Evolutionary conservation across 2,329 filamentous ascomycete genomes (phyloP).

Genomic region (Aspergillus caelatus): DNA sequence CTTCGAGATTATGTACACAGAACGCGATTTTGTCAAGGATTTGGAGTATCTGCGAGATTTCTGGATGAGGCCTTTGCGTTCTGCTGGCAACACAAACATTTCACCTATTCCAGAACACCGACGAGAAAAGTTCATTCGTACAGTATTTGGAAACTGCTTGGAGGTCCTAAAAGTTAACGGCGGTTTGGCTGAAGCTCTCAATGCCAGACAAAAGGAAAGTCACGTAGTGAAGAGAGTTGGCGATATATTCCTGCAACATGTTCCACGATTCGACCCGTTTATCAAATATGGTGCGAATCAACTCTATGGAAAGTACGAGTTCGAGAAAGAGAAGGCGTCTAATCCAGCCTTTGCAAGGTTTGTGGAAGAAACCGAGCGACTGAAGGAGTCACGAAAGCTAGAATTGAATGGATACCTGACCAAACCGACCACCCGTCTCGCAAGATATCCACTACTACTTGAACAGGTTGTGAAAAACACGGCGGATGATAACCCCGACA

Average conservation of each 20-base stretch:
- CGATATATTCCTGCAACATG: slow-evolving; percentile 91
- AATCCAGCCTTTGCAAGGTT: slow-evolving; percentile 87
- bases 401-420: slow-evolving; percentile 97
- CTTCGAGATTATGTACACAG: slow-evolving; percentile 97
- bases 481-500: slow-evolving; percentile 84
- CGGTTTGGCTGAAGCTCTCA: slow-evolving; percentile 82
- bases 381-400: slow-evolving; percentile 94
- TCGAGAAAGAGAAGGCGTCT: slow-evolving; percentile 88
- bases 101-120: slow-evolving; percentile 89
- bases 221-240: slow-evolving; percentile 88
- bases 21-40: slow-evolving; percentile 98
- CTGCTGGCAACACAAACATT: slow-evolving; percentile 61
- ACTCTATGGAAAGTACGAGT: slow-evolving; percentile 95
- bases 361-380: slow-evolving; percentile 92
- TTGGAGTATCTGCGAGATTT: slow-evolving; percentile 96
- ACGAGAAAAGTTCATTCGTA: slow-evolving; percentile 87
- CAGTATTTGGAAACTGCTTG: slow-evolving; percentile 93
- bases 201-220: slow-evolving; percentile 84
- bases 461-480: slow-evolving; percentile 93
- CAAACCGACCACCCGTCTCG: slow-evolving; percentile 93
- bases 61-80: slow-evolving; percentile 92
- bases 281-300: slow-evolving; percentile 96
- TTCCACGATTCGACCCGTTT: slow-evolving; percentile 91
- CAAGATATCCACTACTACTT: slow-evolving; percentile 87
- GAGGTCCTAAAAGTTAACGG: slow-evolving; percentile 94